Conservation (phyloP, 495 filamentous ascomycete species). For the Aspergillus nanangensis region DNA sequence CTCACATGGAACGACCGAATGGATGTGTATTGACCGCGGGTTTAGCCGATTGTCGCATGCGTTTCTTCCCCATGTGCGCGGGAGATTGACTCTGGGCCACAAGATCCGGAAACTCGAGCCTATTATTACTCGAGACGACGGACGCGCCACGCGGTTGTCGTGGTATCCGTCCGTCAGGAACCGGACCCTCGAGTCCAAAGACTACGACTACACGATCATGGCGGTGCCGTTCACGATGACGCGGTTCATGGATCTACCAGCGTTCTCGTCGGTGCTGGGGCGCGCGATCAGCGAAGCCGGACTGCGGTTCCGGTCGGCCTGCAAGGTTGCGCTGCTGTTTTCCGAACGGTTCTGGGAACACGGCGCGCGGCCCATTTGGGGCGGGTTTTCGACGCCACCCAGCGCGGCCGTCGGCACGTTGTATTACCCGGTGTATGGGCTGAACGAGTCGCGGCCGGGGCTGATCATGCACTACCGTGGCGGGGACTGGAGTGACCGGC, state of each 20-base stretch:
- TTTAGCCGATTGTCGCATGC: conserved; percentile 22
- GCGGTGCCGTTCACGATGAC: conserved; percentile 26
- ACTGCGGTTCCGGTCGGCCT: conserved; percentile 48
- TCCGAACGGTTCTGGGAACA: conserved; percentile 64
- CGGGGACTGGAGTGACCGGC: conserved; percentile 39
- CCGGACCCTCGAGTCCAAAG: conserved; percentile 16
- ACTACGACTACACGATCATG: conserved; percentile 28
- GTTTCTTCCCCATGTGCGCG: conserved; percentile 18
- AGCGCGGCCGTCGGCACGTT: conserved; percentile 52
- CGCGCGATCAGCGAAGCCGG: conserved; percentile 52
- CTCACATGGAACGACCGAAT: conserved; percentile 13
- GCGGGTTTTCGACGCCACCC: conserved; percentile 46
- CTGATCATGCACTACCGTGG: conserved; percentile 54
- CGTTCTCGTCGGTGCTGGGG: conserved; percentile 29
- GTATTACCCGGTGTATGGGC: conserved; percentile 58
- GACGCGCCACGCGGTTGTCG: conserved; percentile 14
- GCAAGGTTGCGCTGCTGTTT: conserved; percentile 63
- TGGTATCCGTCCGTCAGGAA: conserved; percentile 20
- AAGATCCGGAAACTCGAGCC: conserved; percentile 19
- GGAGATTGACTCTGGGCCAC: conserved; percentile 18
- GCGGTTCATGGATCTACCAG: conserved; percentile 23
- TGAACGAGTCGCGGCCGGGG: conserved; percentile 57
- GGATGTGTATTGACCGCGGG: conserved; percentile 19
- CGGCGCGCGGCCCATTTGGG: conserved; percentile 52
- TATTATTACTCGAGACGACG: background rate